phyloP scores from a whole-genome alignment of 805 yeast genomes.

The Suhomyces emberorum region DNA sequence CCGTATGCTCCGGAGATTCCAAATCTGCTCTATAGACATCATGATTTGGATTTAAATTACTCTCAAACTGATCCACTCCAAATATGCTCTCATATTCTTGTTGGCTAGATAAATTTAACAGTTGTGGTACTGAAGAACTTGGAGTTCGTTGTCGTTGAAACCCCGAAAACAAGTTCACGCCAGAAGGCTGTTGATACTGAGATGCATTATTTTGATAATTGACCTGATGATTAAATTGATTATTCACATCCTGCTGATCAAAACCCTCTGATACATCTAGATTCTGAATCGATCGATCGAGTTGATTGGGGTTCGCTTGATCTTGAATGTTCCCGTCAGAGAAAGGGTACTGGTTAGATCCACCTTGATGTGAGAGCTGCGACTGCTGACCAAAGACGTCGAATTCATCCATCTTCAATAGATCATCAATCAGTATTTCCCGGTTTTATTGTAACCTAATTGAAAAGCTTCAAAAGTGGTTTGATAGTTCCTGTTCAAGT shows the following conservation, averaged over 20 bases:
- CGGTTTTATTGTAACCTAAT: too few species aligned
- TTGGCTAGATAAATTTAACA: constrained; percentile 2
- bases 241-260: neutral
- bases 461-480: too few species aligned
- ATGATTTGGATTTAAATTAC: neutral
- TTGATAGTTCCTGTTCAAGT: too few species aligned
- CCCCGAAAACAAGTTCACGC: too few species aligned
- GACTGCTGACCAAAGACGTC: constrained; percentile 4
- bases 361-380: neutral
- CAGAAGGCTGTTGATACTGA: too few species aligned
- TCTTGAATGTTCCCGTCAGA: too few species aligned
- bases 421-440: constrained; percentile 1
- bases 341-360: neutral
- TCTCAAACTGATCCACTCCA: constrained; percentile 5
- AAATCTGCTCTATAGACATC: constrained; percentile 1
- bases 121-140: constrained; percentile 1
- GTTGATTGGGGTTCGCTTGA: too few species aligned
- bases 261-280: too few species aligned
- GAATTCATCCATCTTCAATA: constrained; percentile 3
- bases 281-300: too few species aligned
- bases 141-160: constrained; percentile 2
- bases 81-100: constrained; percentile 8
- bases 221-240: too few species aligned
- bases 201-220: too few species aligned
- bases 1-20: constrained; percentile 1